A percentile compares a stretch with the other conserved stretches of the same genome.
Evolutionary conservation across 2,329 filamentous ascomycete genomes (phyloP).

Genomic region (Clonostachys sp.): DNA sequence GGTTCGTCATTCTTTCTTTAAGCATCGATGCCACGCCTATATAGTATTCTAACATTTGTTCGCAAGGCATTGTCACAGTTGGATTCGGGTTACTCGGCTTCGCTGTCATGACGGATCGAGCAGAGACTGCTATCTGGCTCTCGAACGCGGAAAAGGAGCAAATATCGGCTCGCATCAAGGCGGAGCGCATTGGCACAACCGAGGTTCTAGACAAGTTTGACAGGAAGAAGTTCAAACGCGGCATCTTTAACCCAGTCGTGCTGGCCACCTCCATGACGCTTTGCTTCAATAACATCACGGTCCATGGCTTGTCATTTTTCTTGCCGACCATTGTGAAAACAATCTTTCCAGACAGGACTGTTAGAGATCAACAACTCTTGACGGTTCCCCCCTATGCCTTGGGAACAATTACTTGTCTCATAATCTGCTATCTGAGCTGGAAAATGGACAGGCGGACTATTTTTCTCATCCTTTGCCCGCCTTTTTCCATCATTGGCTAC

Average conservation of each 20-base stretch:
- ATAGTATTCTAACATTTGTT: too few species aligned
- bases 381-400: conserved; percentile 69
- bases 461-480: conserved; percentile 55
- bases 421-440: conserved; percentile 58
- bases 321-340: conserved; percentile 62
- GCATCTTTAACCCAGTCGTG: conserved; percentile 60
- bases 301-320: conserved; percentile 68
- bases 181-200: conserved; percentile 58
- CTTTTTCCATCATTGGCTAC: conserved; percentile 65
- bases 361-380: conserved; percentile 62
- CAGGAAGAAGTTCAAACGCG: conserved; percentile 50
- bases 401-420: conserved; percentile 61
- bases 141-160: conserved; percentile 60
- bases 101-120: conserved; percentile 62
- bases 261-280: conserved; percentile 54
- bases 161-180: conserved; percentile 62
- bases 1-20: conserved; percentile 23
- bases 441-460: conserved; percentile 53
- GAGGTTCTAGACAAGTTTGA: conserved; percentile 62
- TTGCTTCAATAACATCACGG: conserved; percentile 64
- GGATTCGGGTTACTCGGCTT: conserved; percentile 56
- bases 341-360: conserved; percentile 54
- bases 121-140: conserved; percentile 64
- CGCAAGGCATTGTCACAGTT: conserved; percentile 38
- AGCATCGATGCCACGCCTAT: too few species aligned